Conservation (phyloP, 192 early-diverging fungal genomes). For the Coemansia sp. region DNA sequence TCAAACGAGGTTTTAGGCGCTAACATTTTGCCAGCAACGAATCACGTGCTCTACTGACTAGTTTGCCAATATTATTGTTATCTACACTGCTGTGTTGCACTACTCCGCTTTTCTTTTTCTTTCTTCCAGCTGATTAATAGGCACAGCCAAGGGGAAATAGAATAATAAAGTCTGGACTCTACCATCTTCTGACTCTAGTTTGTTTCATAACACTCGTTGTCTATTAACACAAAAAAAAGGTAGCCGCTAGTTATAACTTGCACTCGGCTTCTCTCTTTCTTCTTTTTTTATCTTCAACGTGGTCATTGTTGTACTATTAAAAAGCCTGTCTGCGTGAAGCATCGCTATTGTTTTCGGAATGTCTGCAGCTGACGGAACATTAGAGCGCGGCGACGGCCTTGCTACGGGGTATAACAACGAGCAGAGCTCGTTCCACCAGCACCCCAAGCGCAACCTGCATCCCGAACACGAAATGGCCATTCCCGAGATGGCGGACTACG, state of each 20-base stretch:
- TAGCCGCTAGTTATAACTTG: no score
- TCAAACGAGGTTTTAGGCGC: no score
- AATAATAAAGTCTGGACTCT: conserved; percentile 2
- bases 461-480: conserved; percentile 46
- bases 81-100: no score
- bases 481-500: conserved; percentile 45
- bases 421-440: conserved; percentile 21
- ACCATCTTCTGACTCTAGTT: background rate
- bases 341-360: background rate
- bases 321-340: background rate
- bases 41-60: no score
- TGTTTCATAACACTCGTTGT: background rate
- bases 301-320: background rate
- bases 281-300: background rate
- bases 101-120: no score
- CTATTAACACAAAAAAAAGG: no score
- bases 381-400: background rate
- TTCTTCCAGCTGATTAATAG: no score
- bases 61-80: no score
- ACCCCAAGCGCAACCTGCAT: conserved; percentile 35
- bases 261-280: background rate
- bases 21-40: no score
- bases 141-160: no score
- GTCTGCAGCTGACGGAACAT: conserved; percentile 9
- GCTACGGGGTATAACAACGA: background rate